Evolutionary conservation across 148 eudicot genomes (phyloP).

Genomic region (Heliamphora exappendiculata): DNA sequence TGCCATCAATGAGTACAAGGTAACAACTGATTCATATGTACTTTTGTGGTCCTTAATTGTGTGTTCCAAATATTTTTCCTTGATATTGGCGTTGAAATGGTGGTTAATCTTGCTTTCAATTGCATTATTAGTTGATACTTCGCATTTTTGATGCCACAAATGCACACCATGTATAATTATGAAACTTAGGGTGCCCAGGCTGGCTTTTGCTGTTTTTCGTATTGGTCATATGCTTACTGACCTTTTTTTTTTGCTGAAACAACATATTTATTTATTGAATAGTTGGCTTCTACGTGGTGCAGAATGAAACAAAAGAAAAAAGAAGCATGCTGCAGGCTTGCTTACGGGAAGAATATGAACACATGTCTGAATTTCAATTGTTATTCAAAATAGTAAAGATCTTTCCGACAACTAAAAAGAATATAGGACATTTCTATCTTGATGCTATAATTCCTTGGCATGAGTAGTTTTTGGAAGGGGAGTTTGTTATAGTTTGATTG

Average conservation of each 20-base stretch:
- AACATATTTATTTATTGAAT: neutral
- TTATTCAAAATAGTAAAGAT: neutral
- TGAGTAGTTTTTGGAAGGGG: neutral
- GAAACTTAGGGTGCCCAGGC: neutral
- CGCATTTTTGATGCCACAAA: no score
- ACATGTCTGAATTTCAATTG: neutral
- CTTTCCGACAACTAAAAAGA: neutral
- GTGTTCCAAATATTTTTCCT: neutral
- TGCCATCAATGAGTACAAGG: slow-evolving; percentile 84
- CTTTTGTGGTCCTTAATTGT: neutral
- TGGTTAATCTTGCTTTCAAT: neutral
- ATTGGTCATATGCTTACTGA: neutral
- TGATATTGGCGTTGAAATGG: neutral
- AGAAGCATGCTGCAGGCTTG: neutral
- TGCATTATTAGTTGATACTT: neutral
- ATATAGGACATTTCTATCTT: neutral
- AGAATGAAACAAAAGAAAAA: neutral
- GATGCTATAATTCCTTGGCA: neutral
- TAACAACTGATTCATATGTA: slow-evolving; percentile 14
- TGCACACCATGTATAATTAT: neutral
- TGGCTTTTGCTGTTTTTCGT: neutral
- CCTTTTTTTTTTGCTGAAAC: neutral
- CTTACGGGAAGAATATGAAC: neutral
- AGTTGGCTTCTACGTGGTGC: neutral
- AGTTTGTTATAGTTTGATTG: neutral